Base-by-base conservation (phyloP, 2,329 filamentous ascomycete species). In the Scedosporium aurantiacum region DNA sequence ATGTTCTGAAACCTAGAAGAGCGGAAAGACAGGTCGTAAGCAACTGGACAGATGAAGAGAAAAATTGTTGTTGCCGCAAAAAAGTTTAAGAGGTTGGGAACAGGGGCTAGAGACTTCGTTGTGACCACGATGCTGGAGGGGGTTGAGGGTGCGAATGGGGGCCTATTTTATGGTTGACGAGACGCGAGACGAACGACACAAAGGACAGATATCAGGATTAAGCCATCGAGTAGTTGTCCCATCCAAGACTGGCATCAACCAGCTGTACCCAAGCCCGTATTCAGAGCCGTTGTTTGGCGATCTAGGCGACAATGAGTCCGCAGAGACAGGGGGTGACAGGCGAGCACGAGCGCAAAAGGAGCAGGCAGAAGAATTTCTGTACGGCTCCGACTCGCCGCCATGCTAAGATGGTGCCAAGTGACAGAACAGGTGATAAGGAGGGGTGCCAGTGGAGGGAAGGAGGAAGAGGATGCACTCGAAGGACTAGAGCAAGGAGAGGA, bases 321-420 rank as follows among this genome's bases (percentile, higher is more conserved):
- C 41, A 14, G 43, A 18, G 25, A 16, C 37, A 18, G 12, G 47
- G 32, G 28, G 58, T 32, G 40, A 21, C 40, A 58, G 18, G 58
- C 43, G 25, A 52, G 28, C 27, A 60, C 47, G 47, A 55, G 58
- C 45, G 47, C 47, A 23, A 40, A 6, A 41, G 27, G 41, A 60
- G n/a, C 58, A 60, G 58, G 58, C 58, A 60, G 58, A 60, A 60
- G 58, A 60, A 60, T 60, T 60, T 60, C 58, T 47, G 21, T 7
- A 50, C 25, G 25, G 43, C 58, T 52, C 58, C 28, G 58, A 52
- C 58, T n/a, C 23, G 58, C 58, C 25, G 47, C 58, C 14, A 43
- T 52, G 10, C 43, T 50, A 32, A 25, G 16, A 28, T 12, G 32
- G 58, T 37, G 32, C 23, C 25, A 52, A 60, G 50, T 54, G 50